These are phyloP conservation scores for Knufia fluminis DNA, from an alignment of 2,329 filamentous ascomycete species.

Conservation along the genomic window DNA sequence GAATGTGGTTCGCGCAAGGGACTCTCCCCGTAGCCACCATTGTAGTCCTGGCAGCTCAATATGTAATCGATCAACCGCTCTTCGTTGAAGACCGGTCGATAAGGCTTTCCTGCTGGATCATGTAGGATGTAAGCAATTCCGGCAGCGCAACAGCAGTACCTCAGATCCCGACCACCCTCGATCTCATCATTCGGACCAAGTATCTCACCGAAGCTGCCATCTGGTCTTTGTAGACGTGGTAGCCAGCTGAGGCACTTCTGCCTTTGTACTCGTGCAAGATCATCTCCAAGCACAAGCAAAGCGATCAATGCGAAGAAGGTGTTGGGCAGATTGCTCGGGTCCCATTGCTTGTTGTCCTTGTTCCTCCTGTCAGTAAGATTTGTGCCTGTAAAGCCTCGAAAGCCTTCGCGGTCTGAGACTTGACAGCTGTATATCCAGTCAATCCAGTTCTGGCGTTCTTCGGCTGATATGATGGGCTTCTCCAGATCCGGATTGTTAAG, in stretches of 20 bases:
- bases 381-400: conserved; percentile 73
- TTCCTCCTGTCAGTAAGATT: conserved; percentile 42
- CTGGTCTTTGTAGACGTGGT: conserved; percentile 60
- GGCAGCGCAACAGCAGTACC: conserved; percentile 79
- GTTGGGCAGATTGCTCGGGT: conserved; percentile 74
- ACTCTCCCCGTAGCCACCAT: conserved; percentile 73
- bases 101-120: conserved; percentile 48
- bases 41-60: conserved; percentile 59
- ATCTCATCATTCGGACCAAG: conserved; percentile 47
- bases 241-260: conserved; percentile 65
- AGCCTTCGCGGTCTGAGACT: conserved; percentile 68
- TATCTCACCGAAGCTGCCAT: conserved; percentile 88
- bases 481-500: conserved; percentile 36
- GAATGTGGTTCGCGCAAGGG: conserved; percentile 76
- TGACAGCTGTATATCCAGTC: conserved; percentile 82
- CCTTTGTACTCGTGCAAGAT: conserved; percentile 57
- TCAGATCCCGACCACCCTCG: conserved; percentile 73
- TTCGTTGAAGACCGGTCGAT: conserved; percentile 64
- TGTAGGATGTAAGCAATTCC: conserved; percentile 74
- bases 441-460: conserved; percentile 49
- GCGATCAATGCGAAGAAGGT: conserved; percentile 80
- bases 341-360: conserved; percentile 50
- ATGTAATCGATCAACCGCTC: conserved; percentile 63
- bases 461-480: conserved; percentile 19
- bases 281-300: conserved; percentile 57